A percentile compares a stretch with the other conserved stretches of the same genome.
phyloP scores from a whole-genome alignment of 345 rosid genomes.

The Brassica cretica region DNA sequence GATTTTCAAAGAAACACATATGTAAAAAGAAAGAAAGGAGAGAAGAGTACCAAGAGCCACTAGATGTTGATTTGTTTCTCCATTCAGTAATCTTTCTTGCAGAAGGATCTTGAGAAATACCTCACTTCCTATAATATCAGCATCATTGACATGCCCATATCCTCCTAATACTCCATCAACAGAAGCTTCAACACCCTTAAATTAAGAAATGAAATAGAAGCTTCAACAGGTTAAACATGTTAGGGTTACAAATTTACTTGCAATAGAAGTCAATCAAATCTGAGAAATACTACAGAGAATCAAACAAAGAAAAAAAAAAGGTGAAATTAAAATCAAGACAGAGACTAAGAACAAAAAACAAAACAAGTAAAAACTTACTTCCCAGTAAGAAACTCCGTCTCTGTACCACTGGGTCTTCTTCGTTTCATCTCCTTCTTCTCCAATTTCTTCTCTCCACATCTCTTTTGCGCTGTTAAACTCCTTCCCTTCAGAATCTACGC shows the following conservation, averaged over 20 bases:
- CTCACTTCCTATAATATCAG: constrained; percentile 79
- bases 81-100: constrained; percentile 54
- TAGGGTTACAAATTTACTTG: neutral
- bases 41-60: constrained; percentile 78
- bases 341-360: neutral
- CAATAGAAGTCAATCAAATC: neutral
- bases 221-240: neutral
- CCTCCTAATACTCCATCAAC: constrained; percentile 95
- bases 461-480: constrained; percentile 65
- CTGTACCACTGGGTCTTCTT: constrained; percentile 80
- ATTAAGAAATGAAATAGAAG: neutral
- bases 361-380: constrained; percentile 57
- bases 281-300: neutral
- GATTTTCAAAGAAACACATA: neutral
- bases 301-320: neutral
- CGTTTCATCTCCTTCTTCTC: constrained; percentile 49
- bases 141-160: constrained; percentile 75
- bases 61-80: constrained; percentile 45
- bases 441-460: constrained; percentile 86
- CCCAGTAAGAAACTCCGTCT: constrained; percentile 89
- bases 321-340: neutral
- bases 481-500: constrained; percentile 73
- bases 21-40: neutral
- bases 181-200: constrained; percentile 91
- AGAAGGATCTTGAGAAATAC: constrained; percentile 66